Base-by-base conservation (phyloP, 768 basidiomycete genomes). In the Dioszegia hungarica region DNA sequence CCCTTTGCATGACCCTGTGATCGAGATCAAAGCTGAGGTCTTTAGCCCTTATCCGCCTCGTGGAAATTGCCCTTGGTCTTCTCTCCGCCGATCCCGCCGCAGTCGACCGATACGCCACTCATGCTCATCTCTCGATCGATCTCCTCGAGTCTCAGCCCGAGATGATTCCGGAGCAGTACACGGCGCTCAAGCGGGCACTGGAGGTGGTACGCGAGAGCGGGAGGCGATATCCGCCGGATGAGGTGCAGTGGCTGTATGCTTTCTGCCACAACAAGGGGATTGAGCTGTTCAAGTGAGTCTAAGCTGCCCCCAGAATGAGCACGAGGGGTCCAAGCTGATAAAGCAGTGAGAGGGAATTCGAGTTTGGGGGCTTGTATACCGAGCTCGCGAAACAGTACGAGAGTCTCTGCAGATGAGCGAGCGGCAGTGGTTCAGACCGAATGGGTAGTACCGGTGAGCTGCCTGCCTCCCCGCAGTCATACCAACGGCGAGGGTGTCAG, bases 151-250 rank as follows among this genome's bases (percentile, higher is more conserved):
- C 34, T 38, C 31, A 15, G n/a, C 22, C 45, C 9, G 36, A 37
- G 11, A 38, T 38, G 34, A 24, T 51, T 22, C 17, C 10, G 12
- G 5, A n/a, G 37, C 49, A 38, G n/a, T 39, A 38, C 36, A 27
- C n/a, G 11, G 17, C 22, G n/a, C 36, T 36, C 5, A 25, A 25
- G 17, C 25, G 17, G 6, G 37, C 49, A 4, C 2, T 14, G 9
- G 49, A 17, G 5, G 6, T 38, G 19, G 36, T 51, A 3, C 12
- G 25, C 24, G 12, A 17, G 34, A 9, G 27, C 10, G 36, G 45
- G 9, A 27, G 57, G 46, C 20, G 17, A 12, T 62, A 62, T 28
- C 61, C 61, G 1, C 51, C 29, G 15, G 61, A 62, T 12, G 57
- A 58, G 38, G 27, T 62, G 12, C 37, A 54, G 1, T 62, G 61